A percentile compares a stretch with the other conserved stretches of the same genome.
phyloP scores from a whole-genome alignment of 352 stramenopile genomes.

The Globisporangium uncinulatum region DNA sequence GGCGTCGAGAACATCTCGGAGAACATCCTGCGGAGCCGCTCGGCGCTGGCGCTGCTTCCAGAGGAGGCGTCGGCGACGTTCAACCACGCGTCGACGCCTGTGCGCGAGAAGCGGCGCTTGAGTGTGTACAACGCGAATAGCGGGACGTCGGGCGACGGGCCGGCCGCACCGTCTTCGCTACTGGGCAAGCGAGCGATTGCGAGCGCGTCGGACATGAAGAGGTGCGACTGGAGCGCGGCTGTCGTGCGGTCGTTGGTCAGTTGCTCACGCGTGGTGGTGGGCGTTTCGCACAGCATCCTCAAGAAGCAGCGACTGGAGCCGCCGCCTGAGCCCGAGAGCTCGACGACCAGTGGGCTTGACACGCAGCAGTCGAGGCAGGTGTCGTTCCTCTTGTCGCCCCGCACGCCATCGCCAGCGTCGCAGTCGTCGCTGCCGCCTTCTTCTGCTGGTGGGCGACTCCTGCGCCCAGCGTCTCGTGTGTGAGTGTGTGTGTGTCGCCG shows the following conservation, averaged over 20 bases:
- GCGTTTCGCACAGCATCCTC: slow-evolving; percentile 38
- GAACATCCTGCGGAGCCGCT: slow-evolving; percentile 60
- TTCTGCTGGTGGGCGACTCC: slow-evolving; percentile 19
- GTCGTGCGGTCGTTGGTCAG: slow-evolving; percentile 1
- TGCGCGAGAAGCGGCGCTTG: slow-evolving; percentile 21
- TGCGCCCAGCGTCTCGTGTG: slow-evolving; percentile 34
- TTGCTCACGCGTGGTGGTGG: slow-evolving; percentile 11
- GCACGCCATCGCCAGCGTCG: slow-evolving; percentile 2
- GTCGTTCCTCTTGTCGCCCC: slow-evolving; percentile 42
- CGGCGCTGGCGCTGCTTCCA: slow-evolving; percentile 20
- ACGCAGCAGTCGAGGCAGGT: slow-evolving; percentile 46
- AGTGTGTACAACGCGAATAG: slow-evolving; percentile 15
- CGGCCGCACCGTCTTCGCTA: neutral
- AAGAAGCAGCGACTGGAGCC: slow-evolving; percentile 46
- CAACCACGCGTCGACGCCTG: slow-evolving; percentile 17
- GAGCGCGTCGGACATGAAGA: slow-evolving; percentile 15
- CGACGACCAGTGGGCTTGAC: neutral
- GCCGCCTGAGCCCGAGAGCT: slow-evolving; percentile 2
- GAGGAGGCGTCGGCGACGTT: slow-evolving; percentile 19
- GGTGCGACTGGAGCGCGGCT: slow-evolving; percentile 6
- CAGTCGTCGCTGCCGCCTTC: slow-evolving; percentile 9
- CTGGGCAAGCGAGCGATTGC: slow-evolving; percentile 8
- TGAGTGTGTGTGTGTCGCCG: slow-evolving; percentile 13
- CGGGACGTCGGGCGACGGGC: neutral
- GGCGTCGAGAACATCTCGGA: slow-evolving; percentile 74